Evolutionary conservation across 768 basidiomycete species (phyloP).

Genomic region (Cytidiella melzeri): DNA sequence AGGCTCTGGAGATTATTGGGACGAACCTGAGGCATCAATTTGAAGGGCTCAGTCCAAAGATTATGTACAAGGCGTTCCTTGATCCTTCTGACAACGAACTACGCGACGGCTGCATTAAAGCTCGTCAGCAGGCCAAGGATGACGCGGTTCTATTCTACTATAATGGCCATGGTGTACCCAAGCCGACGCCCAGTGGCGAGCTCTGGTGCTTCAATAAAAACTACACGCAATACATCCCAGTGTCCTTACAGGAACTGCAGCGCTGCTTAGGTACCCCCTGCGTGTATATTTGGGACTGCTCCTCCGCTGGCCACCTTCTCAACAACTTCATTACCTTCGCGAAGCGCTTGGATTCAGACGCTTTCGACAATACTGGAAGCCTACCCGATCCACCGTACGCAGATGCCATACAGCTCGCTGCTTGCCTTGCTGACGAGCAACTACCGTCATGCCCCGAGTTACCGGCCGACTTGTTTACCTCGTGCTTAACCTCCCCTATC

Average conservation of each 20-base stretch:
- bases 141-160: slow-evolving; percentile 96
- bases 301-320: slow-evolving; percentile 91
- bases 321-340: slow-evolving; percentile 83
- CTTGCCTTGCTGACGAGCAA: slow-evolving; percentile 86
- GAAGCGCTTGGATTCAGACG: slow-evolving; percentile 66
- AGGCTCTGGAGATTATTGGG: slow-evolving; percentile 91
- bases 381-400: slow-evolving; percentile 68
- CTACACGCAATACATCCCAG: slow-evolving; percentile 98
- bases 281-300: slow-evolving; percentile 99
- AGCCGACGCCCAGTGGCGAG: slow-evolving; percentile 92
- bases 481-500: slow-evolving; percentile 95
- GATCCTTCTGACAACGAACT: slow-evolving; percentile 95
- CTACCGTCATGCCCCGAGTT: slow-evolving; percentile 94
- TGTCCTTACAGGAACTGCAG: slow-evolving; percentile 90
- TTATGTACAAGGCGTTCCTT: slow-evolving; percentile 88
- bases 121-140: slow-evolving; percentile 86
- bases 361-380: slow-evolving; percentile 47
- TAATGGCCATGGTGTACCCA: slow-evolving; percentile 97
- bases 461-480: slow-evolving; percentile 96
- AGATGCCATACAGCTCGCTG: slow-evolving; percentile 91
- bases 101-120: slow-evolving; percentile 73
- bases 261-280: slow-evolving; percentile 91
- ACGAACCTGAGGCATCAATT: slow-evolving; percentile 93
- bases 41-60: slow-evolving; percentile 90
- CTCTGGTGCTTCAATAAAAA: slow-evolving; percentile 98